Conservation (phyloP, 2,329 filamentous ascomycete species). For the Colletotrichum sp. region DNA sequence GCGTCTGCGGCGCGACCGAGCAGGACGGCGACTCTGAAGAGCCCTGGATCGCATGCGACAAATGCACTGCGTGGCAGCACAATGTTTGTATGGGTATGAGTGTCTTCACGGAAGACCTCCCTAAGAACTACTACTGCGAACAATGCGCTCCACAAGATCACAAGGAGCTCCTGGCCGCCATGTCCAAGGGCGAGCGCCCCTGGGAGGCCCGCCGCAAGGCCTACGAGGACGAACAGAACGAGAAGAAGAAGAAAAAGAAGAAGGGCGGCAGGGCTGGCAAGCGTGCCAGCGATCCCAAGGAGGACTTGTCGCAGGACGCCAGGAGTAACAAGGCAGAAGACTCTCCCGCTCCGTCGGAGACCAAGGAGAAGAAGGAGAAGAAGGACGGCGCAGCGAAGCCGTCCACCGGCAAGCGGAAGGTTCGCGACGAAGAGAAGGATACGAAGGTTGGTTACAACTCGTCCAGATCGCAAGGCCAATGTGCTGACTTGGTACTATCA, state of each 20-base stretch:
- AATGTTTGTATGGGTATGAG: conserved; percentile 92
- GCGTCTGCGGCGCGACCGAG: conserved; percentile 87
- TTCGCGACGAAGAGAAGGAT: conserved; percentile 58
- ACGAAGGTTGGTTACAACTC: conserved; percentile 46
- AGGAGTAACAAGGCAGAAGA: conserved; percentile 35
- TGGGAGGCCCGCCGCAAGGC: conserved; percentile 77
- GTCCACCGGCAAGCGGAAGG: conserved; percentile 60
- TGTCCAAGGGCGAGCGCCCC: conserved; percentile 80
- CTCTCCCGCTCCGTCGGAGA: conserved; percentile 43
- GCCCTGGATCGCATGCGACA: conserved; percentile 95
- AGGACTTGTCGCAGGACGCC: conserved; percentile 32
- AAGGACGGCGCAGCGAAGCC: conserved; percentile 48
- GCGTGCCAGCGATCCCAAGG: conserved; percentile 67
- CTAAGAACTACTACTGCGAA: conserved; percentile 91
- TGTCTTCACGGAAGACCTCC: conserved; percentile 77
- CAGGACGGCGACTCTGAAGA: conserved; percentile 86
- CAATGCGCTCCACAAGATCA: conserved; percentile 86
- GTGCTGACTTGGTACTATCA: not conserved
- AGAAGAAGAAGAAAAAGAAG: conserved; percentile 57
- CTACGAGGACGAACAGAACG: conserved; percentile 66
- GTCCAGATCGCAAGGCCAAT: too few species aligned
- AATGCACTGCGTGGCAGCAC: conserved; percentile 94
- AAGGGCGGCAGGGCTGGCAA: conserved; percentile 67
- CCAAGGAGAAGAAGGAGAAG: conserved; percentile 51
- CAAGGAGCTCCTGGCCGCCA: conserved; percentile 77